Conservation (phyloP, 805 yeast genomes). For the Candida germanica region DNA sequence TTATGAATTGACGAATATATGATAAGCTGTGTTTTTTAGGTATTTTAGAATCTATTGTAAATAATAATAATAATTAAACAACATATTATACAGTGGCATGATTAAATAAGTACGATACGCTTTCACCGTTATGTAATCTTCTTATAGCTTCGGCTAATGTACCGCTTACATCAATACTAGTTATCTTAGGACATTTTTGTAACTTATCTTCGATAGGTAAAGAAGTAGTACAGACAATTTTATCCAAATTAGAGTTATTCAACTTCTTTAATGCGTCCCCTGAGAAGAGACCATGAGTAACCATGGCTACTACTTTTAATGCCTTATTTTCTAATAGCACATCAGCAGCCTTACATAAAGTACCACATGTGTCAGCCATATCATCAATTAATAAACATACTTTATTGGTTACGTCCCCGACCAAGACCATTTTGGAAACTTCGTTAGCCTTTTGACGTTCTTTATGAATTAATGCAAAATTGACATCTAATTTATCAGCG, state of each 20-base stretch:
- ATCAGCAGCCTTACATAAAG: constrained; percentile 79
- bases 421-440: constrained; percentile 79
- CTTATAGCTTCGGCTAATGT: constrained; percentile 80
- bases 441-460: constrained; percentile 83
- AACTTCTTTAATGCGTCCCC: constrained; percentile 72
- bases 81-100: constrained; percentile 47
- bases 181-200: constrained; percentile 57
- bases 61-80: background rate
- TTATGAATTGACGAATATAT: background rate
- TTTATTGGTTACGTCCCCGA: constrained; percentile 78
- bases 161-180: constrained; percentile 66
- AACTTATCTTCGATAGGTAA: constrained; percentile 71
- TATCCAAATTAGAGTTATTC: constrained; percentile 63
- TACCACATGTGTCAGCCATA: constrained; percentile 90
- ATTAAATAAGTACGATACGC: constrained; percentile 74
- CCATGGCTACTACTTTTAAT: constrained; percentile 72
- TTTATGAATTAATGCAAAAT: constrained; percentile 81
- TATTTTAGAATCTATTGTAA: too few relatives aligned
- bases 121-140: constrained; percentile 84
- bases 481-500: constrained; percentile 75
- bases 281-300: constrained; percentile 76
- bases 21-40: too few relatives aligned
- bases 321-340: constrained; percentile 67
- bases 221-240: constrained; percentile 76
- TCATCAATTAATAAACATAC: constrained; percentile 79